Percentiles rank a stretch among this genome's conserved stretches.
phyloP scores from a whole-genome alignment of 2,329 filamentous ascomycete genomes.

The Sarocladium strictum region DNA sequence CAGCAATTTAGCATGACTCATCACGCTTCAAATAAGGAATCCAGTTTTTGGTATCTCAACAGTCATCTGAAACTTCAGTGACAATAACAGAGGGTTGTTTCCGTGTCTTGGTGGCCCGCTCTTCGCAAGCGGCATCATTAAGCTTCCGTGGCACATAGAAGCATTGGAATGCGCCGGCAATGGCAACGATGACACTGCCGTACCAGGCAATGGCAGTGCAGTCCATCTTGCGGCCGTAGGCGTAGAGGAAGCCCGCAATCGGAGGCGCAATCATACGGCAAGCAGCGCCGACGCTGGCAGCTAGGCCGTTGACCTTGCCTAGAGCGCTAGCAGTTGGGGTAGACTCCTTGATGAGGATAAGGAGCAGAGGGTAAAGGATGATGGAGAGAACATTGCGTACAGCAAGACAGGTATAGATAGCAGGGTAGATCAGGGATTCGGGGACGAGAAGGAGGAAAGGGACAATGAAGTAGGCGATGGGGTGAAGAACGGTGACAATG shows the following conservation, averaged over 20 bases:
- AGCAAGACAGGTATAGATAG: conserved; percentile 52
- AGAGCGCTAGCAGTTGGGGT: conserved; percentile 50
- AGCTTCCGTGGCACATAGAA: conserved; percentile 41
- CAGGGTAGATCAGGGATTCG: conserved; percentile 41
- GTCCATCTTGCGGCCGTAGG: conserved; percentile 50
- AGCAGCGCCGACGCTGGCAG: conserved; percentile 58
- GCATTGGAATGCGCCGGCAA: conserved; percentile 53
- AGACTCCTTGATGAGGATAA: conserved; percentile 64
- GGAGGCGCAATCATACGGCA: conserved; percentile 64
- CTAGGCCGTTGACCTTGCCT: conserved; percentile 60
- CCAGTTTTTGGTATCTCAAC: conserved; percentile 11
- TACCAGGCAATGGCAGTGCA: conserved; percentile 61
- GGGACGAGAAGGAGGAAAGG: conserved; percentile 53
- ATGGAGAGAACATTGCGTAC: conserved; percentile 57
- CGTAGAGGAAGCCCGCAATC: conserved; percentile 57
- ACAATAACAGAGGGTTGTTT: conserved; percentile 16
- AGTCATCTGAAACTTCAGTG: conserved; percentile 26
- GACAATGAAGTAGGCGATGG: conserved; percentile 54
- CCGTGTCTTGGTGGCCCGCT: conserved; percentile 17
- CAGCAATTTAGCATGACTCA: neutral
- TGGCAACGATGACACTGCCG: conserved; percentile 50
- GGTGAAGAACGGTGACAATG: conserved; percentile 52
- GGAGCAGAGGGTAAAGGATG: conserved; percentile 57
- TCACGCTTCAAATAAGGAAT: neutral
- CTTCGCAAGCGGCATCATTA: conserved; percentile 22